Base-by-base conservation (phyloP, 2,329 filamentous ascomycete species). In the Colletotrichum somersetense region DNA sequence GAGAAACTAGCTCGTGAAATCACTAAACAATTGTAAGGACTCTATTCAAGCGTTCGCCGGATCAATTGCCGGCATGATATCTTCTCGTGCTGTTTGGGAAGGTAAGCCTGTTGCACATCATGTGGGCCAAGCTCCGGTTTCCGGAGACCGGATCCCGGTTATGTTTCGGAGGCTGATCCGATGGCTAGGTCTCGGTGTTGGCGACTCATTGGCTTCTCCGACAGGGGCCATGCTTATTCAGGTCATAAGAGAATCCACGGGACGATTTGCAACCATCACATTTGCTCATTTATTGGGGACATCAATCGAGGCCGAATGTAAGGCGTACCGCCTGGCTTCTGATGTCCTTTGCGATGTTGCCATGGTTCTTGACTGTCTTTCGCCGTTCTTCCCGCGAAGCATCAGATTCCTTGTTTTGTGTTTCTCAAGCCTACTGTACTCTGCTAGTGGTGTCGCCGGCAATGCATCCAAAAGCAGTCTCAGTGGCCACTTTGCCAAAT, bases 11-110 rank as follows among this genome's bases (percentile, higher is more conserved):
- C 10, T 5, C 8, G 1, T 3, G 23, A 14, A 20, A 1, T 8
- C 12, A 20, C 59, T 72, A 3, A 70, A 2, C 2, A 8, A 8
- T 2, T 11, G 23, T n/a, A 3, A 72, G 70, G 70, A 72, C n/a
- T 72, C 70, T 4, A 35, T 72, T 20, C 70, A 72, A 57, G 70
- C 70, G 23, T 72, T 72, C 33, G 70, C 70, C 12, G 70, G 70
- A 20, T 62, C 70, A 4, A 72, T 72, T 14, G 70, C 70, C 66
- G 70, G 70, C 14, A 72, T 72, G 70, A 72, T 72, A 46, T 72
- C 70, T 10, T 72, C 70, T 26, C 70, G 70, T 56, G 70, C 70
- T 20, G 70, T 72, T 20, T 72, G 70, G 70, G 58, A 72, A 65
- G 70, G 70, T 69, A 50, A 61, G 6, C 42, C 20, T 10, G 6